phyloP scores from a whole-genome alignment of 768 basidiomycete genomes.

The Mycena alexandri region DNA sequence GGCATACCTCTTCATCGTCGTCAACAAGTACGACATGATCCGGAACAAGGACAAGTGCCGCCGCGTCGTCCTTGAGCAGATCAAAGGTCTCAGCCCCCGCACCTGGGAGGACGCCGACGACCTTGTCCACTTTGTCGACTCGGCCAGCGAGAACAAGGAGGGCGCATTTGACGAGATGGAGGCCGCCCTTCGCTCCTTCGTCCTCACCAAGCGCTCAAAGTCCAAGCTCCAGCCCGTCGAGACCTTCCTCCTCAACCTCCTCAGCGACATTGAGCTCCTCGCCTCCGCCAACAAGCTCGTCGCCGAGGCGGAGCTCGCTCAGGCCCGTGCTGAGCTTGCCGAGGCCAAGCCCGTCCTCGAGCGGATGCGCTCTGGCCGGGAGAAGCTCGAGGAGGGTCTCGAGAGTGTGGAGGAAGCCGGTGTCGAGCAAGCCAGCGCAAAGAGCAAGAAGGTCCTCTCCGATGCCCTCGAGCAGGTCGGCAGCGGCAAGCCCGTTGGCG shows the following conservation, averaged over 20 bases:
- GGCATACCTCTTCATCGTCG: slow-evolving; percentile 97
- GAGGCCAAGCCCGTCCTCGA: slow-evolving; percentile 85
- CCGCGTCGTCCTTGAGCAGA: slow-evolving; percentile 90
- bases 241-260: slow-evolving; percentile 91
- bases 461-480: slow-evolving; percentile 83
- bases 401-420: slow-evolving; percentile 85
- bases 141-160: slow-evolving; percentile 69
- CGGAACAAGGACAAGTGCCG: slow-evolving; percentile 95
- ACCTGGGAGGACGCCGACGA: slow-evolving; percentile 93
- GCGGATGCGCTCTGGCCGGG: slow-evolving; percentile 82
- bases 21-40: slow-evolving; percentile 98
- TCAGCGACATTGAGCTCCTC: slow-evolving; percentile 90
- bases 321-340: slow-evolving; percentile 77
- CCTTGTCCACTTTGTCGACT: slow-evolving; percentile 98
- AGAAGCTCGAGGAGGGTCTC: slow-evolving; percentile 82
- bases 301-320: slow-evolving; percentile 82
- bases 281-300: slow-evolving; percentile 88
- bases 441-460: slow-evolving; percentile 70
- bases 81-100: slow-evolving; percentile 90
- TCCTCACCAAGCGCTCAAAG: slow-evolving; percentile 94
- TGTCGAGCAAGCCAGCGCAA: slow-evolving; percentile 62
- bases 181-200: slow-evolving; percentile 91
- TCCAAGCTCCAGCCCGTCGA: slow-evolving; percentile 95
- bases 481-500: slow-evolving; percentile 77
- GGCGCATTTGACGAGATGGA: slow-evolving; percentile 88